Evolutionary conservation across 768 basidiomycete species (phyloP), one percentile per base, ranked within the genome.

Genomic region (Phylloporus scabripes): DNA sequence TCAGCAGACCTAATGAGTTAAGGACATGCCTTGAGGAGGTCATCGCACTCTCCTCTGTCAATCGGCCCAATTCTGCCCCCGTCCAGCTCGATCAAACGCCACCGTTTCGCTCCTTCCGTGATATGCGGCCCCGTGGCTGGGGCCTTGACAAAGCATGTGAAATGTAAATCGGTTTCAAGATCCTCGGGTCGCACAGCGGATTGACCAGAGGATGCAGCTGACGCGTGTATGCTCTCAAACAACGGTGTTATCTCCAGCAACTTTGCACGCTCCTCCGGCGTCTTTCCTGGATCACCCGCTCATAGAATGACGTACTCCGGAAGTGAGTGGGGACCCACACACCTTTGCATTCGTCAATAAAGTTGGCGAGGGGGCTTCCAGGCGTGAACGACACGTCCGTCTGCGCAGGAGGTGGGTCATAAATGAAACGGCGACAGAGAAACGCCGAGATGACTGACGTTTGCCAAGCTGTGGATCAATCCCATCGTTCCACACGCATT

Each of bases 401-500:
- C 85, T 87, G 26, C 8, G 34, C 5, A 31, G 38, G 14, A 1
- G 14, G 12, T 2, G 2, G 10, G 11, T 48, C 31, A 32, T 39
- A 21, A 38, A 52, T 51, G 50, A 49, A 41, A 42, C 48, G 47
- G 42, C 24, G 24, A 32, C 14, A 28, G 36, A 15, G 9, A 46
- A 56, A 14, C 20, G 10, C 51, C 48, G 48, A 28, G 48, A 21
- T 14, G 8, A 63, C 79, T 54, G 51, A 92, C 86, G 62, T 97
- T 96, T 18, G 81, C 79, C 38, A 96, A 68, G 9, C 89, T 80
- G 58, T 94, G 92, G 6, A 93, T 74, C 15, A 93, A 73, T 0
- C 83, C 91, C 63, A 94, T 92, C 0, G 91, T 92, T 4, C 92
- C 92, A 60, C 91, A 92, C 0, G 91, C 90, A 58, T 92, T 92